Percentiles rank a stretch among this genome's conserved stretches.
Conservation (phyloP, 371 early-diverging fungal species). For the Funneliformis caledonium region DNA sequence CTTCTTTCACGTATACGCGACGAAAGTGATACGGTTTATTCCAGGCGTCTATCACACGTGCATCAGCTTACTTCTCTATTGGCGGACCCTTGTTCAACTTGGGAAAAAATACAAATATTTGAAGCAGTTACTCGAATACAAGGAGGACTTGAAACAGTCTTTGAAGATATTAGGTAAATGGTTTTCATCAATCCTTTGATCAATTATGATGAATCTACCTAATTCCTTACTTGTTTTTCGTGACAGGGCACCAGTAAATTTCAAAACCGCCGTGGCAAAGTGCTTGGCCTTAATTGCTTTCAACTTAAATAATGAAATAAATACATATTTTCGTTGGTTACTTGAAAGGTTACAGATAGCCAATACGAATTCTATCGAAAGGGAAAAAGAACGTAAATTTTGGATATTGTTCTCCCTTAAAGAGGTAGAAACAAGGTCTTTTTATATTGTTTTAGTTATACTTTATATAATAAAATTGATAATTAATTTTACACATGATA, state of each 20-base stretch:
- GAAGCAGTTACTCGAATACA: constrained; percentile 14
- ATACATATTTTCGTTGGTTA: constrained; percentile 27
- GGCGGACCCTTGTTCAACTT: constrained; percentile 7
- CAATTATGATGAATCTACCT: background rate
- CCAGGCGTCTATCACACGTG: background rate
- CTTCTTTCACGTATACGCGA: constrained; percentile 33
- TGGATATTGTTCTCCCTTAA: constrained; percentile 34
- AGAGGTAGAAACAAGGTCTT: constrained; percentile 7
- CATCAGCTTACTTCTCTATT: constrained; percentile 6
- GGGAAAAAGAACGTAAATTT: constrained; percentile 33
- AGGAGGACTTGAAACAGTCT: constrained; percentile 26
- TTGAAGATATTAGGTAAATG: constrained; percentile 34
- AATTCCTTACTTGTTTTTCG: background rate
- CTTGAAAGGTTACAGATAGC: constrained; percentile 30
- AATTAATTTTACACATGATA: background rate
- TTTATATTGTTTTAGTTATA: background rate
- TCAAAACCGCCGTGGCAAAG: constrained; percentile 13
- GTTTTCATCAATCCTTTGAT: background rate
- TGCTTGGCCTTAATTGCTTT: constrained; percentile 23
- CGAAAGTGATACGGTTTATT: constrained; percentile 22
- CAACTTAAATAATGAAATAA: constrained; percentile 18
- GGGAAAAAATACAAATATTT: constrained; percentile 33
- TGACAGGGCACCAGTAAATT: background rate
- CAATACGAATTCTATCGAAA: constrained; percentile 12
- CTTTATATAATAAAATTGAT: background rate